Base-by-base conservation (phyloP, 116 monocot species). In the Dioscorea cayenensis region DNA sequence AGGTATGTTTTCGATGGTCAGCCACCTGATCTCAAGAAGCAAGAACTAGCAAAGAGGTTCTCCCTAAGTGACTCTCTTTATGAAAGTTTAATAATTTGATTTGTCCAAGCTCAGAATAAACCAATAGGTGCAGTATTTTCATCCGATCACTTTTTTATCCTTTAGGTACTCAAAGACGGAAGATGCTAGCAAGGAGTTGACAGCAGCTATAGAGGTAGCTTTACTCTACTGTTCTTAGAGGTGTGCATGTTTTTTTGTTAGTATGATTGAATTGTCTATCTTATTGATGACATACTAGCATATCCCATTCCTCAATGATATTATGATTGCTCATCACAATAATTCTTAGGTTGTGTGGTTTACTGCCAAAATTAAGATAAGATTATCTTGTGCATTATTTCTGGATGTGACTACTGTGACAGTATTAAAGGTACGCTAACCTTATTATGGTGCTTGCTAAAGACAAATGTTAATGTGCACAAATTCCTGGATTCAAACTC, bases 1-100 rank as follows among this genome's bases (percentile, higher is more conserved):
- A 99, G 99, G 51, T 99, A 94, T 84, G 91, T 99, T 52, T 99
- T 99, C 81, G 99, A 99, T 79, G 99, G 99, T 19, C 77, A 89
- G 71, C 99, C 99, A 62, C 99, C 94, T 66, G 99, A 99, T 63
- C 64, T 99, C 77, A 99, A 99, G 87, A 99, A 89, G 60, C 91
- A 99, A 69, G 99, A 99, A 80, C 86, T 99, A 68, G 86, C 91
- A 21, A 99, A 99, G 74, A 94, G 99, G 99, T 66, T 72, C 61
- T 59, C 14, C 13, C 18, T 73, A 25, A 28, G 58, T 11, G 36
- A 8, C 75, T 37, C 48, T 55, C 14, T 55, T 55, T 55, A 16
- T n/a, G 16, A 16, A 16, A 55, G 43, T 55, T 55, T 55, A 55
- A n/a, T n/a, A n/a, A n/a, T 55, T 55, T 5, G 17, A 55, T 55